Base-by-base conservation (phyloP, 441 rosid genomes). In the Raphanus hybrid region DNA sequence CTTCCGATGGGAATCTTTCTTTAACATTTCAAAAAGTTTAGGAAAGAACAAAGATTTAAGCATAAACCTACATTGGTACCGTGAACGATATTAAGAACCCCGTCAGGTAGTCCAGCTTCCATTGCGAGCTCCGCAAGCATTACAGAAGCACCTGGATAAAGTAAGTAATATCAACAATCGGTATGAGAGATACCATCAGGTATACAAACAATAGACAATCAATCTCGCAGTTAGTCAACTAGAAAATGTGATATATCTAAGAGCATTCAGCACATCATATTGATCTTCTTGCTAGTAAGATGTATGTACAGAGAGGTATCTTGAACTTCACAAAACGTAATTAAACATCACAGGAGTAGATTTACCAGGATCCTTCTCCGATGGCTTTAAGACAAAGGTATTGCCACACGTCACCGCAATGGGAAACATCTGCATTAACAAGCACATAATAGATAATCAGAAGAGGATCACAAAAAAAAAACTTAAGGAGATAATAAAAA, bases 301-400 rank as follows among this genome's bases (percentile, higher is more conserved):
- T 57, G 1, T 9, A 68, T 10, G 29, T 41, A 67, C 37, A 58
- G 32, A 58, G 32, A 58, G 23, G 14, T 52, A 69, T 50, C 10
- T 23, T 23, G 15, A 70, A 64, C 58, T 63, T 54, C 15, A 10
- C 35, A 55, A 16, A 55, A 18, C 26, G 20, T 1, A 18, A 55
- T 55, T 55, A 29, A 71, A 41, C 18, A 29, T 29, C 0, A 29
- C 5, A 29, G 32, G 41, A 9, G 54, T 50, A 34, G 16, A 27
- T 74, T 83, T 78, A 90, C 98, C 98, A 1, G 98, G 98, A 82
- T 92, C 97, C 84, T 94, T 94, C 82, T 94, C 98, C 1, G 97
- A 91, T 79, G 97, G 98, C 92, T 94, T 94, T 60, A 92, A 82
- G 74, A 94, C 83, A 88, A 82, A 91, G 37, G 98, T 94, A 82